Conservation (phyloP, 148 eudicot species). For the Vaccinium macrocarpon region DNA sequence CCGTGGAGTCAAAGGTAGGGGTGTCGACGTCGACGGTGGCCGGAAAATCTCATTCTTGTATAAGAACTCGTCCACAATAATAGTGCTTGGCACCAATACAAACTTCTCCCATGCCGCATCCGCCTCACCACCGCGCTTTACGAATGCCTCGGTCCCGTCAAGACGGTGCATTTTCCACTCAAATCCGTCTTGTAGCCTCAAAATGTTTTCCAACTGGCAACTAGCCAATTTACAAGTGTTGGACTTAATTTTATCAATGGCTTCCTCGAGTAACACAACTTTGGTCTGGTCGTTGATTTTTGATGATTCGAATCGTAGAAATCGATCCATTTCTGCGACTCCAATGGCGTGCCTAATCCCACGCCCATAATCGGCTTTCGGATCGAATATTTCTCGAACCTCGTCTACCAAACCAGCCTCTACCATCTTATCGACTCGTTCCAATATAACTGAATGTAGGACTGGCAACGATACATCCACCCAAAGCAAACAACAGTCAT, state of each 20-base stretch:
- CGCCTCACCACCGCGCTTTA: slow-evolving; percentile 30
- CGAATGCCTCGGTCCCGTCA: slow-evolving; percentile 65
- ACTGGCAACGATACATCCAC: slow-evolving; percentile 60
- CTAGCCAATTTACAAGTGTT: slow-evolving; percentile 64
- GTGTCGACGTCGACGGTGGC: slow-evolving; percentile 19
- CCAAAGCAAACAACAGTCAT: slow-evolving; percentile 77
- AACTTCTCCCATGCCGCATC: slow-evolving; percentile 54
- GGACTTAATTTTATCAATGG: slow-evolving; percentile 53
- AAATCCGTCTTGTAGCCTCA: slow-evolving; percentile 47
- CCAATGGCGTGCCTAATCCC: slow-evolving; percentile 85
- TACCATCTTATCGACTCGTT: slow-evolving; percentile 71
- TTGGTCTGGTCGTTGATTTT: slow-evolving; percentile 30
- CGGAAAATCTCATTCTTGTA: slow-evolving; percentile 16
- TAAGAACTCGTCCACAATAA: slow-evolving; percentile 39
- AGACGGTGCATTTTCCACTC: slow-evolving; percentile 62
- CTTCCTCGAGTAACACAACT: slow-evolving; percentile 38
- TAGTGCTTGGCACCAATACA: slow-evolving; percentile 47
- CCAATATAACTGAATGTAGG: slow-evolving; percentile 52
- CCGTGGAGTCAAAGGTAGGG: slow-evolving; percentile 54
- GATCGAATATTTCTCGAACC: slow-evolving; percentile 48
- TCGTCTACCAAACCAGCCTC: slow-evolving; percentile 61
- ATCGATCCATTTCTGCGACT: slow-evolving; percentile 67
- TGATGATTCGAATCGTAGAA: slow-evolving; percentile 37
- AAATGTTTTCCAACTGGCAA: slow-evolving; percentile 59
- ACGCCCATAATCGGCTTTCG: slow-evolving; percentile 41